Base-by-base conservation (phyloP, 768 basidiomycete genomes). In the Candolleomyces aberdarensis region DNA sequence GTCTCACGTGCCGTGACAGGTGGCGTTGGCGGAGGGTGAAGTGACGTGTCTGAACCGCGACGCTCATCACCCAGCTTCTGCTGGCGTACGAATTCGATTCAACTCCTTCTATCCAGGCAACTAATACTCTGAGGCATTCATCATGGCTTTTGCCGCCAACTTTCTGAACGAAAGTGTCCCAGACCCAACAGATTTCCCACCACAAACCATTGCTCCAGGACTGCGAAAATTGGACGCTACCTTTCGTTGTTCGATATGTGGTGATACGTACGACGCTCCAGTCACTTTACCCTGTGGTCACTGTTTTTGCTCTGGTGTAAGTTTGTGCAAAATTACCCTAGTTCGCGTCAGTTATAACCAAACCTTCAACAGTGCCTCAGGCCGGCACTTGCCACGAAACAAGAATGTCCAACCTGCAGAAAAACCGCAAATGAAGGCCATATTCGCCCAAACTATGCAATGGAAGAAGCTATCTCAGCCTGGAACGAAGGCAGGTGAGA, bases 241-340 rank as follows among this genome's bases (percentile, higher is more conserved):
- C 10, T 74, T 90, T 61, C 80, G 89, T 15, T 94, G 92, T 66
- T 80, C 81, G 29, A 92, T 94, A 58, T 94, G 92, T 69, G 79
- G 85, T 43, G 89, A 92, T 61, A 77, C 87, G 39, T 90, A 84
- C 66, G 82, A 83, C 56, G 91, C 81, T 0, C 92, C 92, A 5
- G 86, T 94, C 29, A 84, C 84, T 3, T 80, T 94, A 4, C 71
- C 71, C 5, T 94, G 92, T 68, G 92, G 91, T 0, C 92, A 94
- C 67, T 87, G 85, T 52, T 94, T 93, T 69, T 94, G 92, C 74
- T 91, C 89, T 14, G 69, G 83, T 67, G 90, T 91, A 63, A 65
- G 86, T 59, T 13, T 36, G 11, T 11, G 36, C 5, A 11, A 36
- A 36, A 1, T n/a, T 14, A 22, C 11, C 20, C 55, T 46, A 3